Conservation (phyloP, 2,329 filamentous ascomycete species). For the Ceratocystis variospora region DNA sequence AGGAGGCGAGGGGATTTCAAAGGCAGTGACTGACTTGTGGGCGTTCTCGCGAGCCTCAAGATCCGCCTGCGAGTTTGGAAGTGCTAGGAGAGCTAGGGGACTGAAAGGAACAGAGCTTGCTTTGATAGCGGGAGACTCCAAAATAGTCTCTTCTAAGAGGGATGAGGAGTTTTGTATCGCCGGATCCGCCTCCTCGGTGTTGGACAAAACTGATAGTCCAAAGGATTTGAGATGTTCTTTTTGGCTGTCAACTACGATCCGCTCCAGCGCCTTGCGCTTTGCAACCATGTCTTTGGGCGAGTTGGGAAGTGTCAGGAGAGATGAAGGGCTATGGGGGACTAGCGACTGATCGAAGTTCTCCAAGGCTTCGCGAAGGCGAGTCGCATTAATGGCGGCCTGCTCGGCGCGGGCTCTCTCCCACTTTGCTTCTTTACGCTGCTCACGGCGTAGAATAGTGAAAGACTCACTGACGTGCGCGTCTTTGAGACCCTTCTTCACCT, state of each 20-base stretch:
- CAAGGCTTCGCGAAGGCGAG: slow-evolving; percentile 36
- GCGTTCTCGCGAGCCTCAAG: neutral
- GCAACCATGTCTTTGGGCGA: slow-evolving; percentile 31
- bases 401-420: slow-evolving; percentile 82
- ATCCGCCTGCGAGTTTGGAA: slow-evolving; percentile 14
- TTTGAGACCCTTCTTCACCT: slow-evolving; percentile 52
- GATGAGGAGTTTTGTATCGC: neutral
- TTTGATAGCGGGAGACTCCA: neutral
- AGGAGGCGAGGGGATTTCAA: slow-evolving; percentile 12
- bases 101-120: slow-evolving; percentile 6
- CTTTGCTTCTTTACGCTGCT: slow-evolving; percentile 73
- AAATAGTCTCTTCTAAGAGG: neutral
- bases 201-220: neutral
- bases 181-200: neutral
- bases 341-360: slow-evolving; percentile 11
- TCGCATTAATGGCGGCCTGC: slow-evolving; percentile 67
- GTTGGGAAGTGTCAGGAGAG: slow-evolving; percentile 44
- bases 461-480: slow-evolving; percentile 66
- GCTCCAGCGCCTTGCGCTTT: slow-evolving; percentile 7
- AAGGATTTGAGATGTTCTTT: slow-evolving; percentile 15
- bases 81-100: slow-evolving; percentile 6
- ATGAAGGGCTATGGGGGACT: slow-evolving; percentile 29
- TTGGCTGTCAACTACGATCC: slow-evolving; percentile 12
- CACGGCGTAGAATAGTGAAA: slow-evolving; percentile 58
- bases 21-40: neutral